Base-by-base conservation (phyloP, 2,329 filamentous ascomycete species). In the Xylaria sp. region DNA sequence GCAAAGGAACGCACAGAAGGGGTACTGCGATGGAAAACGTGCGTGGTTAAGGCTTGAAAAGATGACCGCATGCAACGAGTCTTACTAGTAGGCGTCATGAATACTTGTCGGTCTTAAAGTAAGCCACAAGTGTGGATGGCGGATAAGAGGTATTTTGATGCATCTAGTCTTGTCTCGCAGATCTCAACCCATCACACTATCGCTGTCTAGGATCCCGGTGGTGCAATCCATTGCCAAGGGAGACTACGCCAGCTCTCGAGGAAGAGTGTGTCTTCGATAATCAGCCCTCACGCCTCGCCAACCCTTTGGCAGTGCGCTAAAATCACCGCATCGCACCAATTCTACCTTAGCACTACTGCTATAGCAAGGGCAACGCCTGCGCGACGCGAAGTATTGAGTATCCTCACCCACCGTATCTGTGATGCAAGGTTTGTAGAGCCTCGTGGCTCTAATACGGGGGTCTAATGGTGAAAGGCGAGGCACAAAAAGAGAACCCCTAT, bases 231-330 rank as follows among this genome's bases (percentile, higher is more conserved):
- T 12, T 8, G 60, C 60, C 56, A 60, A 63, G 60, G 50, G 38
- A 17, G 23, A 42, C 43, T 45, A 60, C 45, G 45, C 45, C 21
- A 60, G 51, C 37, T 37, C 12, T 25, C 38, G 38, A 35, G 23
- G 25, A 60, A 55, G 56, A 31, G 38, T 35, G 43, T 33, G 60
- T 60, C 60, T 55, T 51, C 37, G 56, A 35, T 15, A 40, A 47
- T 43, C 47, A 42, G 14, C 51, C 21, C 28, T 14, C 33, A 21
- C 31, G 31, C 45, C 50, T 60, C 55, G 43, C 55, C 50, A 60
- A 63, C 37, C 31, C 25, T 51, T 37, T 51, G 38, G 25, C 52
- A 51, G 60, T 28, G 17, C 43, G 12, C 14, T 31, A 45, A 45
- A 31, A 3, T 15, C 54, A 45, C 17, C 28, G 38, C 15, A 56